Evolutionary conservation across 2,329 filamentous ascomycete genomes (phyloP), one percentile per base, ranked within the genome.

Genomic region (Xylaria sp.): DNA sequence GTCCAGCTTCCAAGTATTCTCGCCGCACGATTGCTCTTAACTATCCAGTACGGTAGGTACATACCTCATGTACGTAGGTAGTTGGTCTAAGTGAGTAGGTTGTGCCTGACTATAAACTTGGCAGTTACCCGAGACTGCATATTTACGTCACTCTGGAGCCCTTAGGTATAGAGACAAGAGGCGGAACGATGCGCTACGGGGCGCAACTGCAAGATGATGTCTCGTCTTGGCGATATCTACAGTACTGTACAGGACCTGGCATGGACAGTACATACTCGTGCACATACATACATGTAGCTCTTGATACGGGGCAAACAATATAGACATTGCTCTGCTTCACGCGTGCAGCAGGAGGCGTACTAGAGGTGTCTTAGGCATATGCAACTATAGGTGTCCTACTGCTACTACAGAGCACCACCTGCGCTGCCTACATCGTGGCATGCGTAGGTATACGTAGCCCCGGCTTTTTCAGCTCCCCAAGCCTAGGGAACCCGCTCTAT

Each of bases 141-240:
- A 36, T 21, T 30, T 60, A 65, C 56, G 55, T 65, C 62, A 60
- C 50, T 32, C 45, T 48, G 48, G 39, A 48, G 48, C 42, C 5
- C 47, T 45, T 27, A n/a, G n/a, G n/a, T n/a, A 34, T 59, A 3
- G 24, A 36, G 32, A 42, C 39, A 42, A 36, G 34, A 36, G 34
- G 34, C 34, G 34, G 34, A 36, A 36, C 34, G 34, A 36, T 36
- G 24, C 32, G 39, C 30, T 19, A 34, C 45, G 24, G 54, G 39
- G 30, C 8, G 45, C 14, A 53, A 19, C 54, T 58, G 62, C 62
- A 45, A 42, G 54, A 58, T 64, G 61, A 64, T 64, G 62, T 64
- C 62, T 45, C 32, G 19, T n/a, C 7, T 24, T 14, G 54, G 39
- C n/a, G 19, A 34, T 11, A 11, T 0, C 12, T 11, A 42, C 19